A percentile compares a stretch with the other conserved stretches of the same genome.
Conservation (phyloP, 805 yeast genomes). For the Candida maris region DNA sequence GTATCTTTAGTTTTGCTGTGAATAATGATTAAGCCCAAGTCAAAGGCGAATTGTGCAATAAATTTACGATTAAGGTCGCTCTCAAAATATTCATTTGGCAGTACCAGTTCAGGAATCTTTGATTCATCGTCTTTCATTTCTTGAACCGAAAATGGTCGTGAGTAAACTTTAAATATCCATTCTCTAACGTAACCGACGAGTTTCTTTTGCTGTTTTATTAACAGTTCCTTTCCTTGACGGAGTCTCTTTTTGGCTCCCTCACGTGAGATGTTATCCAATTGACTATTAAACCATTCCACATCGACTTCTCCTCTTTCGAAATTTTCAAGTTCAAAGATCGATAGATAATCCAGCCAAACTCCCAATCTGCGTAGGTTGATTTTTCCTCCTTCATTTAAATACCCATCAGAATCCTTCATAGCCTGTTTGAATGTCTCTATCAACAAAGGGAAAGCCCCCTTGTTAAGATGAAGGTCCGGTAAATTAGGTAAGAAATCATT, state of each 20-base stretch:
- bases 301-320: conserved; percentile 84
- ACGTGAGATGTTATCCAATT: conserved; percentile 72
- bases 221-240: conserved; percentile 58
- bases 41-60: conserved; percentile 59
- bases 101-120: conserved; percentile 40
- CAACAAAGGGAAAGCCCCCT: conserved; percentile 94
- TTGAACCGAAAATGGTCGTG: conserved; percentile 31
- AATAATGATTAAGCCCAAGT: conserved; percentile 60
- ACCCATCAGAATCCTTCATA: conserved; percentile 71
- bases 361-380: conserved; percentile 73
- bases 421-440: conserved; percentile 84
- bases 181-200: conserved; percentile 56
- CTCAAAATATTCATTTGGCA: conserved; percentile 46
- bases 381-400: conserved; percentile 76
- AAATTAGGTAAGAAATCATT: conserved; percentile 96
- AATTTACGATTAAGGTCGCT: conserved; percentile 52
- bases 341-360: conserved; percentile 69
- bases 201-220: conserved; percentile 71
- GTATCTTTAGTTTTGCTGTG: conserved; percentile 57
- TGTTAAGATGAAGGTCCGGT: conserved; percentile 89
- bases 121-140: conserved; percentile 34
- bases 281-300: conserved; percentile 86
- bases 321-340: conserved; percentile 77
- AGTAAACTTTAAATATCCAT: conserved; percentile 39
- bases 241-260: conserved; percentile 68